A percentile compares a stretch with the other conserved stretches of the same genome.
Evolutionary conservation across 1,139 yeast genomes (phyloP).

Genomic region (Candida smagusa): DNA sequence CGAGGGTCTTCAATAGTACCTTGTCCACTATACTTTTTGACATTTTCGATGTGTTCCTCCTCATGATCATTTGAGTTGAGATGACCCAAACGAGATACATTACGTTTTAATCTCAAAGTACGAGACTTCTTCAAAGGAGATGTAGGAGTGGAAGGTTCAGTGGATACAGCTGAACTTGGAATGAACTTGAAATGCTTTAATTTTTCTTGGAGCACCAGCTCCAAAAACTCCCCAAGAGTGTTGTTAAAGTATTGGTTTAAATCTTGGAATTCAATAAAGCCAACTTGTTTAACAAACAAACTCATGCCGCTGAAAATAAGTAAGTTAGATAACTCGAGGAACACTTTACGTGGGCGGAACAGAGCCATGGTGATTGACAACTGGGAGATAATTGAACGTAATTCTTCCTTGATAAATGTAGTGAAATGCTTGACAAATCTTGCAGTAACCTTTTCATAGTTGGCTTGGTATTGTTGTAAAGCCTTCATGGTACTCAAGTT

Average conservation of each 20-base stretch:
- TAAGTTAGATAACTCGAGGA: slow-evolving; percentile 39
- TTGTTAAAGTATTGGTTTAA: slow-evolving; percentile 28
- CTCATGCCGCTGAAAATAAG: slow-evolving; percentile 61
- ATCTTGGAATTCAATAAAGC: slow-evolving; percentile 15
- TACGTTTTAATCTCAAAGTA: slow-evolving; percentile 30
- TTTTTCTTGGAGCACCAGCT: slow-evolving; percentile 22
- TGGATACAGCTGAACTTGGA: neutral
- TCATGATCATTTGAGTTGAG: slow-evolving; percentile 2
- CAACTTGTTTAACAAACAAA: slow-evolving; percentile 60
- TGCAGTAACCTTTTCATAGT: slow-evolving; percentile 56
- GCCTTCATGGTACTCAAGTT: slow-evolving; percentile 70
- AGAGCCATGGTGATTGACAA: slow-evolving; percentile 22
- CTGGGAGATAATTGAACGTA: slow-evolving; percentile 34
- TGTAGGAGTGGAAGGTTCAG: neutral
- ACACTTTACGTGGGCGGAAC: slow-evolving; percentile 22
- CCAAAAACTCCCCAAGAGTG: slow-evolving; percentile 27
- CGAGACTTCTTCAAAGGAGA: slow-evolving; percentile 28
- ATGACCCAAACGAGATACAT: slow-evolving; percentile 16
- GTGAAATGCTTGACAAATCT: slow-evolving; percentile 52
- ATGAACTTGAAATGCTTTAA: slow-evolving; percentile 20
- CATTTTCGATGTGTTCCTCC: slow-evolving; percentile 12
- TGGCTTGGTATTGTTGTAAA: slow-evolving; percentile 60
- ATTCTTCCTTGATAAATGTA: slow-evolving; percentile 41
- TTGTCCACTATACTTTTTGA: slow-evolving; percentile 10
- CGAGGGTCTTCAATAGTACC: slow-evolving; percentile 33